phyloP scores from a whole-genome alignment of 495 filamentous ascomycete genomes.

The Podospora pseudoanserina region DNA sequence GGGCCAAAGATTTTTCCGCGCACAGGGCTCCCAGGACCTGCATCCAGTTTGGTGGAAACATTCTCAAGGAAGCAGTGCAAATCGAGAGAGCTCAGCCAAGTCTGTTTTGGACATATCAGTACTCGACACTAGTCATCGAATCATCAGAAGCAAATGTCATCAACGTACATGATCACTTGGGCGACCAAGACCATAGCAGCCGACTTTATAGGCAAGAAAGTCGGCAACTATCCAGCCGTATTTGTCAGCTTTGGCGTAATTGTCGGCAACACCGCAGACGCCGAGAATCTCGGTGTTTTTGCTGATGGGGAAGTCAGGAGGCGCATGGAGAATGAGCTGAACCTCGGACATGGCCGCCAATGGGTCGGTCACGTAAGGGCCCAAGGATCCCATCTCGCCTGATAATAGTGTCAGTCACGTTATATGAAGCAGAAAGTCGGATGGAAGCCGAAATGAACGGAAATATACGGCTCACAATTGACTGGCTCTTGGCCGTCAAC shows the following conservation, averaged over 20 bases:
- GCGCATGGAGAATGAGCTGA: conserved; percentile 27
- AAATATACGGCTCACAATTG: neutral
- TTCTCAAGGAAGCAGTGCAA: conserved; percentile 12
- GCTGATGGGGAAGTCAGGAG: conserved; percentile 30
- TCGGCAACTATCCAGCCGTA: conserved; percentile 40
- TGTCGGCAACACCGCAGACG: conserved; percentile 31
- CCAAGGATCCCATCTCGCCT: neutral
- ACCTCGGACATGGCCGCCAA: conserved; percentile 19
- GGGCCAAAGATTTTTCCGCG: conserved; percentile 11
- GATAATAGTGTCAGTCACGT: neutral
- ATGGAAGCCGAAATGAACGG: neutral
- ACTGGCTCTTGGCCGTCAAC: neutral
- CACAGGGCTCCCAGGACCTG: conserved; percentile 7
- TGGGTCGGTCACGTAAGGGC: neutral
- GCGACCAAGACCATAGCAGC: conserved; percentile 29
- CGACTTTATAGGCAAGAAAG: conserved; percentile 36
- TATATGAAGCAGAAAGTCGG: neutral
- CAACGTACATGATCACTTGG: conserved; percentile 17
- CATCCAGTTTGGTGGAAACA: conserved; percentile 15
- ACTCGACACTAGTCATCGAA: neutral
- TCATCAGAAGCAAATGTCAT: neutral
- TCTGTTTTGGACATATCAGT: conserved; percentile 17
- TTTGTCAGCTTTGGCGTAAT: conserved; percentile 23
- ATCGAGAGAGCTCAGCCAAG: conserved; percentile 31
- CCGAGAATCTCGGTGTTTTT: conserved; percentile 28